A percentile compares a stretch with the other conserved stretches of the same genome.
These are phyloP conservation scores for Xylariales sp. DNA, from an alignment of 2,329 filamentous ascomycete genomes.

Conservation along the genomic window DNA sequence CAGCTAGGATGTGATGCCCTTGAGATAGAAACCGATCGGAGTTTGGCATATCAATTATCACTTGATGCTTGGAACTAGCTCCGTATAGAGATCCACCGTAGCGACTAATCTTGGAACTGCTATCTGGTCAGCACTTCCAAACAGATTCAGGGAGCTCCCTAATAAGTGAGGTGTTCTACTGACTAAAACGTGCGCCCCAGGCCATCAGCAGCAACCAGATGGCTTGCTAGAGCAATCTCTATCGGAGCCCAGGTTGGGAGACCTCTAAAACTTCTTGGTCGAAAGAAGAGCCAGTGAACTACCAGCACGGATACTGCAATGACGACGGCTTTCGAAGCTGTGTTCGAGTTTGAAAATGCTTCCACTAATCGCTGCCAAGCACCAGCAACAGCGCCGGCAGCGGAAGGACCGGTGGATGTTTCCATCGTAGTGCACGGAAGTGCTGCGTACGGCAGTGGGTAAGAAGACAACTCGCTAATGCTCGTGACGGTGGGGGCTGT, in stretches of 20 bases:
- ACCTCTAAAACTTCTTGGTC: background rate
- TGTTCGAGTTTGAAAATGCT: background rate
- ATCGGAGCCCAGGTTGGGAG: slow-evolving; percentile 3
- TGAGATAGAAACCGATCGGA: slow-evolving; percentile 10
- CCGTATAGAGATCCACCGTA: slow-evolving; percentile 9
- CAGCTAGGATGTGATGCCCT: slow-evolving; percentile 2
- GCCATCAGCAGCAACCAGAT: slow-evolving; percentile 1
- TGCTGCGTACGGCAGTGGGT: too few relatives aligned
- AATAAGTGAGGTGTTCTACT: background rate
- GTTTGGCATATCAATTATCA: slow-evolving; percentile 16
- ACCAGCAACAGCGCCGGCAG: background rate
- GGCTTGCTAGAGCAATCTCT: slow-evolving; percentile 5
- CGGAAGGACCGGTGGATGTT: too few relatives aligned
- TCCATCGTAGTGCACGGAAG: too few relatives aligned
- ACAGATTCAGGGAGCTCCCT: background rate
- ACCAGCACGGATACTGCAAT: background rate
- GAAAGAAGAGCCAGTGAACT: background rate
- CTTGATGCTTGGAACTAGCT: slow-evolving; percentile 21
- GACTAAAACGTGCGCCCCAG: slow-evolving; percentile 5
- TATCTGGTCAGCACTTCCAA: background rate
- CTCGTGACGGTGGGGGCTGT: too few relatives aligned
- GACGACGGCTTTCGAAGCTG: background rate
- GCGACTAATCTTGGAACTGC: slow-evolving; percentile 2
- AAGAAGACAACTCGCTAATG: too few relatives aligned
- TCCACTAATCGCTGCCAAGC: background rate